Conservation (phyloP, 441 rosid species). For the Syzygium malaccense region DNA sequence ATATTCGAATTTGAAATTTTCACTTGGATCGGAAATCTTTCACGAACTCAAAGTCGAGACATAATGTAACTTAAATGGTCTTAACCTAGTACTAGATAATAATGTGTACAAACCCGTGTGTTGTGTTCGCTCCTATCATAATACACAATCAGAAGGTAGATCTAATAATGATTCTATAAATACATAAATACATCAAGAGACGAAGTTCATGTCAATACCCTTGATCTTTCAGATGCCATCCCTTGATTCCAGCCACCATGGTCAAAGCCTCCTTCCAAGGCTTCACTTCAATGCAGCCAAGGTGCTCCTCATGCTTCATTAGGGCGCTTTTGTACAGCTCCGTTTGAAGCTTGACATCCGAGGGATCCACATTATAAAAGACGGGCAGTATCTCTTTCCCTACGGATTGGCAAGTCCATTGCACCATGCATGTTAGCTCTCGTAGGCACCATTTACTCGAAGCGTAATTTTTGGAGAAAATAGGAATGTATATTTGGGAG, state of each 20-base stretch:
- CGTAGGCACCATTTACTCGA: not conserved
- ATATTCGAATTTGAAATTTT: too few relatives aligned
- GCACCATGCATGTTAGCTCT: not conserved
- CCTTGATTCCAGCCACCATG: not conserved
- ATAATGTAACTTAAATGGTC: too few relatives aligned
- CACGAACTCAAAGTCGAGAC: too few relatives aligned
- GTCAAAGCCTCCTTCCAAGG: not conserved
- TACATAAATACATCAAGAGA: too few relatives aligned
- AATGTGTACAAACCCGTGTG: too few relatives aligned
- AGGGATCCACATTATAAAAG: not conserved
- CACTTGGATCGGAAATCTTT: too few relatives aligned
- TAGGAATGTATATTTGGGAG: not conserved
- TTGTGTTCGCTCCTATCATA: too few relatives aligned
- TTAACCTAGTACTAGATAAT: too few relatives aligned
- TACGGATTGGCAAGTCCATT: rapidly evolving
- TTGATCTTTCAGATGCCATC: not conserved
- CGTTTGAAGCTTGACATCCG: not conserved
- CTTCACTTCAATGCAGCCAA: not conserved
- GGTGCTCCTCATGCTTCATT: not conserved
- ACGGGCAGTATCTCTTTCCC: not conserved
- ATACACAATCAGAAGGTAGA: too few relatives aligned
- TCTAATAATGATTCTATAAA: too few relatives aligned
- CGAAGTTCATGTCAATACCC: not conserved
- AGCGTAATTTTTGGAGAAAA: rapidly evolving
- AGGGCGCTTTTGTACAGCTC: not conserved